phyloP scores from a whole-genome alignment of 495 filamentous ascomycete genomes.

The Tuber melanosporum region DNA sequence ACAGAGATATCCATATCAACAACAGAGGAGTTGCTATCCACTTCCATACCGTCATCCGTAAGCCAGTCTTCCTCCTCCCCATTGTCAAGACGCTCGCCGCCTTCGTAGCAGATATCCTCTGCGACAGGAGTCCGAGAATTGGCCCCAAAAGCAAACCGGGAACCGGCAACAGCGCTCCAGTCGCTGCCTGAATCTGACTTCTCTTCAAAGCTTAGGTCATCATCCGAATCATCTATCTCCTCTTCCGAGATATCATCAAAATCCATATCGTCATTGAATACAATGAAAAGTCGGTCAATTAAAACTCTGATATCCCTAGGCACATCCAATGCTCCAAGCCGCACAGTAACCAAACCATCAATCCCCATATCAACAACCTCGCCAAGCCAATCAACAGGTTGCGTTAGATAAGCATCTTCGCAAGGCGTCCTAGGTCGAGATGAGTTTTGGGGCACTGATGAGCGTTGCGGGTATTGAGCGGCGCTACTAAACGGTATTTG shows the following conservation, averaged over 20 bases:
- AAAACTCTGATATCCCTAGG: conserved; percentile 49
- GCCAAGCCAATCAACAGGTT: conserved; percentile 50
- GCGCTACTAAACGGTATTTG: conserved; percentile 23
- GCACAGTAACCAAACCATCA: conserved; percentile 52
- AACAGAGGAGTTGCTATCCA: neutral
- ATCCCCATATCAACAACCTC: conserved; percentile 52
- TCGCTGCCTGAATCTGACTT: conserved; percentile 39
- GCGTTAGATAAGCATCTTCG: conserved; percentile 26
- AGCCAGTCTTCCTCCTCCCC: conserved; percentile 44
- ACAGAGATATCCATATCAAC: conserved; percentile 27
- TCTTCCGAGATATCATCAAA: conserved; percentile 37
- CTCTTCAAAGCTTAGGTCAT: conserved; percentile 18
- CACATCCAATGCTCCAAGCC: conserved; percentile 48
- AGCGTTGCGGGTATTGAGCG: neutral
- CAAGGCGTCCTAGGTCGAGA: neutral
- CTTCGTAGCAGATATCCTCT: conserved; percentile 45
- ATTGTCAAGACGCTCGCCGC: conserved; percentile 43
- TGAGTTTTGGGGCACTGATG: neutral
- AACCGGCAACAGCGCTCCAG: conserved; percentile 15
- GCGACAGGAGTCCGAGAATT: conserved; percentile 36
- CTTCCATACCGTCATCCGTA: conserved; percentile 43
- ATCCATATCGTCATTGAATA: conserved; percentile 42
- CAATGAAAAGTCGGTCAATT: conserved; percentile 47
- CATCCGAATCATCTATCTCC: conserved; percentile 20
- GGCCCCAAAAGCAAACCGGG: conserved; percentile 37